phyloP scores from a whole-genome alignment of 306 rosid species.

The Citrullus colocynthis region DNA sequence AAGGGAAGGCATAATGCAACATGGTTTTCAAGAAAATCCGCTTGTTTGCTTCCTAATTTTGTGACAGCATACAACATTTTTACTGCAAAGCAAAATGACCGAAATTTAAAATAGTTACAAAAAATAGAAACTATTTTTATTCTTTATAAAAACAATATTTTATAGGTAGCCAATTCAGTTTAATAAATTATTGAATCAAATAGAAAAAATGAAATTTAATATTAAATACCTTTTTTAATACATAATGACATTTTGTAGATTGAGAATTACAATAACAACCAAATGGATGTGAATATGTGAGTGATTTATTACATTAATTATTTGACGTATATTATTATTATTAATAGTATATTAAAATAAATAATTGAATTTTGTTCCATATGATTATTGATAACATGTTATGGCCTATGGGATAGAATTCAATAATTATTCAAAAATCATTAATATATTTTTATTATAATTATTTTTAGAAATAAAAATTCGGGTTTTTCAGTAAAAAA shows the following conservation, averaged over 20 bases:
- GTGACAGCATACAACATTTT: background rate
- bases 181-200: background rate
- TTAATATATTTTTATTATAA: background rate
- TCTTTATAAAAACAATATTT: background rate
- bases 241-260: background rate
- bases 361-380: background rate
- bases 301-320: background rate
- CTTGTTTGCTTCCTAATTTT: constrained; percentile 2
- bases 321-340: background rate
- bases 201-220: background rate
- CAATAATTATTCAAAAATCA: background rate
- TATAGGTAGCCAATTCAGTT: background rate
- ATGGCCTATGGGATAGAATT: background rate
- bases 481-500: too few relatives aligned
- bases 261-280: background rate
- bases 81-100: background rate
- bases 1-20: background rate
- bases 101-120: background rate
- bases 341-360: background rate
- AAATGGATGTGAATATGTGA: background rate
- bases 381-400: background rate
- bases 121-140: background rate
- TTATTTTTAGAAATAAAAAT: background rate
- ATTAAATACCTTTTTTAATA: background rate
- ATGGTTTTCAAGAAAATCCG: constrained; percentile 6